These are phyloP conservation scores for Venturia aucupariae DNA, from an alignment of 2,329 filamentous ascomycete species.

Conservation along the genomic window DNA sequence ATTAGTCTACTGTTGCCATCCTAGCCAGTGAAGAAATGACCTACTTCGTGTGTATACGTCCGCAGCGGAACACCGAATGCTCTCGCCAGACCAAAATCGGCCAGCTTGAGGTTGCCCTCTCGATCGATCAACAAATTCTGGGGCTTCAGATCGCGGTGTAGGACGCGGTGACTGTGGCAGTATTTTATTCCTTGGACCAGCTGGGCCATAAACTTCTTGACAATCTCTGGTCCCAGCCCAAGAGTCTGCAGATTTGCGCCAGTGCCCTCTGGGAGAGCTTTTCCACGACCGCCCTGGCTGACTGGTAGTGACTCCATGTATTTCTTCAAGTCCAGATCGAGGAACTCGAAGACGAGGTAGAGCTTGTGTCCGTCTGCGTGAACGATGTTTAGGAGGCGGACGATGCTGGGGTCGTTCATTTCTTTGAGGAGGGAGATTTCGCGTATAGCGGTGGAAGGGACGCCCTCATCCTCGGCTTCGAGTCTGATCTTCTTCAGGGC, in stretches of 20 bases:
- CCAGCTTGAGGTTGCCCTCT: constrained; percentile 81
- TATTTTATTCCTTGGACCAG: constrained; percentile 76
- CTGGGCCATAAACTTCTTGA: constrained; percentile 90
- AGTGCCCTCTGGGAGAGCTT: constrained; percentile 71
- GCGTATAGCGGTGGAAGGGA: constrained; percentile 85
- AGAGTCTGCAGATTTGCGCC: constrained; percentile 54
- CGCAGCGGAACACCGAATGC: constrained; percentile 85
- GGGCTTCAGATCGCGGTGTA: constrained; percentile 83
- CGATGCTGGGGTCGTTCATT: constrained; percentile 86
- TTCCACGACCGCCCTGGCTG: constrained; percentile 74
- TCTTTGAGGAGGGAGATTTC: constrained; percentile 92
- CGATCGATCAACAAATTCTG: constrained; percentile 82
- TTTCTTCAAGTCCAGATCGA: constrained; percentile 87
- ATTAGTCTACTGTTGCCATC: neutral
- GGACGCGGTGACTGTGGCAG: constrained; percentile 78
- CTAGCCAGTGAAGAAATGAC: constrained; percentile 11
- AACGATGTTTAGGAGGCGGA: constrained; percentile 81
- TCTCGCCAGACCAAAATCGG: constrained; percentile 80
- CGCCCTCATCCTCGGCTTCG: constrained; percentile 89
- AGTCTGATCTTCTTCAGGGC: constrained; percentile 93
- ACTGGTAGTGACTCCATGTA: constrained; percentile 90
- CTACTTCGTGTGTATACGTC: constrained; percentile 82
- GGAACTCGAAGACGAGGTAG: constrained; percentile 86
- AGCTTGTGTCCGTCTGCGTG: constrained; percentile 92
- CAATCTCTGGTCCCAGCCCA: constrained; percentile 68